Percentiles rank a stretch among this genome's conserved stretches.
phyloP scores from a whole-genome alignment of 1,284 basidiomycete species.

The Hymenochaete sp. region DNA sequence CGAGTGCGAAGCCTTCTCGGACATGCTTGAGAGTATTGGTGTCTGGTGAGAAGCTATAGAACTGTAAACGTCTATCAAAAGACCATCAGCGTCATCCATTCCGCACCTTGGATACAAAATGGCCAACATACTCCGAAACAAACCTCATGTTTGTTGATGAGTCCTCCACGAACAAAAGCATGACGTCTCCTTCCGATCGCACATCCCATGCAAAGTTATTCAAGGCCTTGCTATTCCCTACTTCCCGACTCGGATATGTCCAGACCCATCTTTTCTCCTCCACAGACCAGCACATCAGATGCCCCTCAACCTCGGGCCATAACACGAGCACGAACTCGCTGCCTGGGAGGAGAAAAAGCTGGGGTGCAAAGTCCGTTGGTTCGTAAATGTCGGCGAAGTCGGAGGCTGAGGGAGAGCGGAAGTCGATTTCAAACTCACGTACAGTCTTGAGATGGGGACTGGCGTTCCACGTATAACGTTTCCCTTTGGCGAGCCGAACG shows the following conservation, averaged over 20 bases:
- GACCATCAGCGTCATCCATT: no score
- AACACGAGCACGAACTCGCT: conserved; percentile 8
- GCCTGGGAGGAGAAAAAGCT: conserved; percentile 8
- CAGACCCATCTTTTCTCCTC: not conserved
- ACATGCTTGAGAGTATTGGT: not conserved
- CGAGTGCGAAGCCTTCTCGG: not conserved
- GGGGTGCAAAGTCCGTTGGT: conserved; percentile 7
- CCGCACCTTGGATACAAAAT: not conserved
- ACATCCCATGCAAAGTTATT: not conserved
- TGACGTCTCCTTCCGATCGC: conserved; percentile 1
- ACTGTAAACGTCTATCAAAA: not conserved
- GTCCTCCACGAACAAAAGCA: conserved; percentile 2
- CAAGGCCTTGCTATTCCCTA: not conserved
- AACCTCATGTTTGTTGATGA: not conserved
- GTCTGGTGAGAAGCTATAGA: not conserved
- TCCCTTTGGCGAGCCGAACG: conserved; percentile 5
- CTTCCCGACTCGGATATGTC: conserved; percentile 10
- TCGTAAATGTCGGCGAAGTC: no score
- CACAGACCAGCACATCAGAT: conserved; percentile 13
- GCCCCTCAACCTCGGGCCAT: conserved; percentile 11
- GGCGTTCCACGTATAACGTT: conserved; percentile 3
- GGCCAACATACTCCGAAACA: not conserved
- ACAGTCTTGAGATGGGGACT: no score
- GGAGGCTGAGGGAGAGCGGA: no score
- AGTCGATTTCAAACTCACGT: no score